Conservation (phyloP, 2,329 filamentous ascomycete species). For the Neonectria faginata region DNA sequence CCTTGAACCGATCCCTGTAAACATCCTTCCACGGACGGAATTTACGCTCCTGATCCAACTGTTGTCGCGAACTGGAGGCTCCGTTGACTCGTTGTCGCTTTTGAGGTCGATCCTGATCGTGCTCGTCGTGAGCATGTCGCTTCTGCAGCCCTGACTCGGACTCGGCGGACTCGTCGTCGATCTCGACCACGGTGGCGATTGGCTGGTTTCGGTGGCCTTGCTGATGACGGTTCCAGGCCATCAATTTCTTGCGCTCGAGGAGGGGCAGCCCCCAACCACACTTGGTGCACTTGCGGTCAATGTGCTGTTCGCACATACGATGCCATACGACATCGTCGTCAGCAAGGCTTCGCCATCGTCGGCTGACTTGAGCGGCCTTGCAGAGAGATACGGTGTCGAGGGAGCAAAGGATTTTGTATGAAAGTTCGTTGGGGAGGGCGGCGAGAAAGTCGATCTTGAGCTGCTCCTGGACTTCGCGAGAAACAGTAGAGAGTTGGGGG, state of each 20-base stretch:
- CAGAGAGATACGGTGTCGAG: conserved; percentile 95
- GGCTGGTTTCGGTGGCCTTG: conserved; percentile 64
- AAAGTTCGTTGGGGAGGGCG: conserved; percentile 88
- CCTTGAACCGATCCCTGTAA: conserved; percentile 94
- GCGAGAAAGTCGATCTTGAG: conserved; percentile 97
- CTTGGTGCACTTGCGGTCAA: conserved; percentile 91
- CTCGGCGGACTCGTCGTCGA: conserved; percentile 41
- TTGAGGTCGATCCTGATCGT: conserved; percentile 37
- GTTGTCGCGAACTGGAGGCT: conserved; percentile 46
- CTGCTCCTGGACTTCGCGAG: conserved; percentile 89
- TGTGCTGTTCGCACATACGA: conserved; percentile 97
- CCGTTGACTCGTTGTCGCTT: conserved; percentile 51
- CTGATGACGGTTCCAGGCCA: conserved; percentile 88
- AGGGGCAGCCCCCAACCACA: conserved; percentile 95
- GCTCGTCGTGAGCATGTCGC: conserved; percentile 49
- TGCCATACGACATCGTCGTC: conserved; percentile 98
- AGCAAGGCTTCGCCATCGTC: conserved; percentile 87
- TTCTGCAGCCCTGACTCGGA: conserved; percentile 49
- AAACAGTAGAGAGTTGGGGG: conserved; percentile 93
- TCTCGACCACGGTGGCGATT: conserved; percentile 38
- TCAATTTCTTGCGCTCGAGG: conserved; percentile 86
- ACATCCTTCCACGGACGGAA: conserved; percentile 92
- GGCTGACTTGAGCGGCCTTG: conserved; percentile 94
- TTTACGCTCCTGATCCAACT: conserved; percentile 59
- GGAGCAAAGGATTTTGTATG: conserved; percentile 92